Base-by-base conservation (phyloP, 2,329 filamentous ascomycete species). In the Trichoderma brevicompactum region DNA sequence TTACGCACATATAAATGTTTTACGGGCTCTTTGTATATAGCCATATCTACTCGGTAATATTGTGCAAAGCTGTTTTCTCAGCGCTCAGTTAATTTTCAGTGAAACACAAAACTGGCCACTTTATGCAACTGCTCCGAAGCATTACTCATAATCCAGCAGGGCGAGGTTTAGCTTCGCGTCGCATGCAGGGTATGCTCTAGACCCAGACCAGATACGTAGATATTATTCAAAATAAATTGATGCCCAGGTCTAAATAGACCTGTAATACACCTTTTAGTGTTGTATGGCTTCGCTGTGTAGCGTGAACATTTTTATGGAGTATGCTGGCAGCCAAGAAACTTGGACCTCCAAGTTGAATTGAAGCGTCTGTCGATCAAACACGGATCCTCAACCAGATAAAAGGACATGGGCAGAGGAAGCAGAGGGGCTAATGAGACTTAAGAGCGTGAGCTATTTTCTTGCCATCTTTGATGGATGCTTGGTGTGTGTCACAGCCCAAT, bases 401-500 rank as follows among this genome's bases (percentile, higher is more conserved):
- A 23, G 36, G 12, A 28, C 23, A 28, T 3, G 13, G 36, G 34
- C n/a, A 23, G n/a, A 41, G 17, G 52, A 28, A 54, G 40, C 12
- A 15, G 36, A 38, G 52, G 17, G 17, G 17, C 12, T 10, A 28
- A 49, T 13, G 10, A 12, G 4, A 49, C 46, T 49, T n/a, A 10
- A 19, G 43, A 10, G n/a, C n/a, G 10, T 23, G 34, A 40, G 52
- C 52, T 41, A 41, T 40, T 54, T 54, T 54, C 50, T 36, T 9
- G 52, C 52, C 52, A 40, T 41, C 52, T 19, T 38, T 12, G 52
- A 12, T 41, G 17, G 52, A 54, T 54, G 52, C 12, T 54, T 23
- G 34, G 36, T 8, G 15, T 8, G 17, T 41, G 52, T 54, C 6
- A 28, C 36, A 40, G 52, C 52, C 17, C 9, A 10, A 12, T 23